Evolutionary conservation across 1,284 basidiomycete species (phyloP), one percentile per base, ranked within the genome.

Genomic region (Sparassis latifolia): DNA sequence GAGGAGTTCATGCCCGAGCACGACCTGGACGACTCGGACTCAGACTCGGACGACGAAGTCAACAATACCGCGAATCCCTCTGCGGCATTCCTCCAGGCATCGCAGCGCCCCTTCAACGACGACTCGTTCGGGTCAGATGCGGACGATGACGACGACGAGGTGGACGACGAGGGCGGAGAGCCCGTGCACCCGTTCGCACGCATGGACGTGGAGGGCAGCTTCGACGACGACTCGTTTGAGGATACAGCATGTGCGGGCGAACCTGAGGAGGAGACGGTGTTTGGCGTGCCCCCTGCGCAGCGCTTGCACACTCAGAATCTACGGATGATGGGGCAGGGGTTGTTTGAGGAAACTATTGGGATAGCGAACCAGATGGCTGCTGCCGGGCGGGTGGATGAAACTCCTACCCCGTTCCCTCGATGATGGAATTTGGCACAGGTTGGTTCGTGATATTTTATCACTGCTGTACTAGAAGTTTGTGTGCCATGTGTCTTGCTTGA

Each of bases 261-360:
- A 29, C 68, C 67, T 44, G 76, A 69, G 37, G 74, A 82, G 56
- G 85, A 88, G 63, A 87, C 86, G 9, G 66, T 88, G 49, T 88
- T 88, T 66, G 85, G 85, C 10, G 77, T 80, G 27, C 75, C 75
- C 2, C 78, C 79, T 41, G 75, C 70, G 20, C 75, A 78, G 57
- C 67, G 77, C 42, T 56, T 65, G 32, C 54, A 54, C 44, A 46
- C 48, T 47, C 49, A 53, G 12, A 57, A 50, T 9, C 54, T 85
- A 55, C 70, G 72, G 61, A 72, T 87, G 73, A 66, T 78, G 20
- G 83, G 83, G 1, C 75, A 78, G 48, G 76, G 80, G 49, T 60
- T 85, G 45, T 61, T 85, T 46, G 72, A 84, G 54, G 82, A 86
- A 59, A 83, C 82, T 10, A 73, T 80, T 51, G 80, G 77, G 7